phyloP scores from a whole-genome alignment of 345 rosid species.

The Dipteronia sinensis region DNA sequence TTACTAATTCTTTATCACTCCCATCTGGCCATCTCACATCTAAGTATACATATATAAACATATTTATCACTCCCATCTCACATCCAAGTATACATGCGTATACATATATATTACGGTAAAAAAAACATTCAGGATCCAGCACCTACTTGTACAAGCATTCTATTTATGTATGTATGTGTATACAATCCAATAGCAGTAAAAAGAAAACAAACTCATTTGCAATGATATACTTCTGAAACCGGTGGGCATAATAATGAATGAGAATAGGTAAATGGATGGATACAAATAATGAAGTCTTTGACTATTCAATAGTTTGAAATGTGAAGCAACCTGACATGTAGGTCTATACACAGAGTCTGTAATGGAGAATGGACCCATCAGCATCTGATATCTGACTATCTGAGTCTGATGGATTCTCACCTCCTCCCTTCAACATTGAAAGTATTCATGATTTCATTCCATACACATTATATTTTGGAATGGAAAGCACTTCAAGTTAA shows the following conservation, averaged over 20 bases:
- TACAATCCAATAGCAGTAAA: not conserved
- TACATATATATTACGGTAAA: too few relatives aligned
- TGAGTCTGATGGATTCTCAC: not conserved
- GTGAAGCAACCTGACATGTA: slow-evolving; percentile 31
- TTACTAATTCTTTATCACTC: not conserved
- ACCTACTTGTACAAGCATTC: too few relatives aligned
- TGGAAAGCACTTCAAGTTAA: slow-evolving; percentile 5
- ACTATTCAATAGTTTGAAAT: slow-evolving; percentile 12
- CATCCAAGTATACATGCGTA: too few relatives aligned
- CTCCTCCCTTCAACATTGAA: slow-evolving; percentile 9
- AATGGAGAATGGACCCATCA: slow-evolving; percentile 26
- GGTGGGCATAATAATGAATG: slow-evolving; percentile 4
- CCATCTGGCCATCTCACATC: too few relatives aligned
- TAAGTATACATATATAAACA: too few relatives aligned
- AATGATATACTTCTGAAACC: not conserved
- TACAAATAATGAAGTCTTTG: not conserved
- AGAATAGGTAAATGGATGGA: not conserved
- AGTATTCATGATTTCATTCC: not conserved
- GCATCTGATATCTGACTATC: not conserved
- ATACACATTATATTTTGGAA: not conserved
- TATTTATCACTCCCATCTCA: too few relatives aligned
- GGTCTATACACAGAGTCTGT: not conserved
- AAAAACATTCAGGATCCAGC: too few relatives aligned
- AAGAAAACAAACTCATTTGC: not conserved
- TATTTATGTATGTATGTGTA: not conserved